Evolutionary conservation across 306 rosid species (phyloP).

Genomic region (Cicer judaicum): DNA sequence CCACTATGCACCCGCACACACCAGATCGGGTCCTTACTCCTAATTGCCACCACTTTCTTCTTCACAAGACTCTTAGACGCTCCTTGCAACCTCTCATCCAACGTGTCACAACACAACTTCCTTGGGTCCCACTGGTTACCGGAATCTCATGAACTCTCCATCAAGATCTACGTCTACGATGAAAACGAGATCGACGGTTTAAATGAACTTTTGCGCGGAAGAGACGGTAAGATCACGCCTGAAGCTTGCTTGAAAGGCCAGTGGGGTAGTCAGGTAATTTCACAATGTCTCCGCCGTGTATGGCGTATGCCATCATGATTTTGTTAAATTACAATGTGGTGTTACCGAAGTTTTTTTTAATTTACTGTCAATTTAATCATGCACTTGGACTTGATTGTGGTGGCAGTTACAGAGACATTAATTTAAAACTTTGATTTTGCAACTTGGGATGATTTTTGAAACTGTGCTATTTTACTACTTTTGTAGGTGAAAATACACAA

Average conservation of each 20-base stretch:
- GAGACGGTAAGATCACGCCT: constrained; percentile 68
- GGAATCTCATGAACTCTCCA: constrained; percentile 54
- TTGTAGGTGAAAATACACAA: constrained; percentile 91
- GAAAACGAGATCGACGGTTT: constrained; percentile 72
- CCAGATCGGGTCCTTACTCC: constrained; percentile 78
- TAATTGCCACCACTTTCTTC: constrained; percentile 71
- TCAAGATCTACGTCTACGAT: constrained; percentile 87
- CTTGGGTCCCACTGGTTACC: neutral
- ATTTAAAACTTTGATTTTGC: neutral
- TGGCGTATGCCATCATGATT: too few species aligned
- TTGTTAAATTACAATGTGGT: too few species aligned
- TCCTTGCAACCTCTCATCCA: constrained; percentile 48
- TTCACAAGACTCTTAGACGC: constrained; percentile 60
- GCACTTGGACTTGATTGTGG: neutral
- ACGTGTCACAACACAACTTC: constrained; percentile 39
- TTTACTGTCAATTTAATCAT: too few species aligned
- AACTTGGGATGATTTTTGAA: neutral
- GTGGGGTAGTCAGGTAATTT: constrained; percentile 95
- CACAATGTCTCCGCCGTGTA: neutral
- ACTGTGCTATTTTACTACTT: neutral
- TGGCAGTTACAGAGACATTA: neutral
- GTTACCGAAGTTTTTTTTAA: too few species aligned
- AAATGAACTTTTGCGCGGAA: constrained; percentile 66
- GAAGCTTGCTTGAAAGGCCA: constrained; percentile 82
- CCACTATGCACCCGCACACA: constrained; percentile 76